Evolutionary conservation across 768 basidiomycete genomes (phyloP), one percentile per base, ranked within the genome.

Genomic region (Podaxis sp.): DNA sequence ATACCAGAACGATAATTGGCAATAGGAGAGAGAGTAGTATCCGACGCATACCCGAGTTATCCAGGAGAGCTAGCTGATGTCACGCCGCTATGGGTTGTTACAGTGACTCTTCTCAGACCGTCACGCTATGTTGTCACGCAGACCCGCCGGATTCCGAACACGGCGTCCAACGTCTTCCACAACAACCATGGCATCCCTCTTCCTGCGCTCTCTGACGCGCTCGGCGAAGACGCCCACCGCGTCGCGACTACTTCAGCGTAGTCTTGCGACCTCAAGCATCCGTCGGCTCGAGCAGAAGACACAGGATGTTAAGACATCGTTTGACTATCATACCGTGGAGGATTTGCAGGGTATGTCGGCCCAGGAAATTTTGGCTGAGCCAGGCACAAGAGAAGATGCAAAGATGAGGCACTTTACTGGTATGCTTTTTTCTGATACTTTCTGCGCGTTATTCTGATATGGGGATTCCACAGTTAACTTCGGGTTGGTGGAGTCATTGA

Each of bases 371-470:
- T 75, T 99, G 63, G 80, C 84, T 53, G 94, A 95, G 73, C 87
- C 86, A 0, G 84, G 84, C 12, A 79, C 83, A 24, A 80, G 87
- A 61, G 85, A 84, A 55, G 95, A 95, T 66, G 78, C 89, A 13
- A 89, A 89, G 72, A 84, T 97, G 82, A 83, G 93, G 73, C 96
- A 98, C 79, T 98, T 96, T 72, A 98, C 95, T 59, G 94, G 92
- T 94, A 70, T 65, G 83, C 79, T 44, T 44, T 44, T 52, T 42
- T 52, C 49, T n/a, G 12, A 22, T 13, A 0, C 8, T 11, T 28
- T 51, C 19, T 54, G 3, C n/a, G 3, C 13, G 6, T 11, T 38
- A 33, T 56, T 15, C 48, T 63, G 26, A 63, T 33, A 28, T 57
- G 36, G n/a, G 15, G 11, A 52, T 28, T 33, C 8, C 42, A 26